phyloP scores from a whole-genome alignment of 225 moss, liverwort and hornwort genomes.

The Climacium dendroides region DNA sequence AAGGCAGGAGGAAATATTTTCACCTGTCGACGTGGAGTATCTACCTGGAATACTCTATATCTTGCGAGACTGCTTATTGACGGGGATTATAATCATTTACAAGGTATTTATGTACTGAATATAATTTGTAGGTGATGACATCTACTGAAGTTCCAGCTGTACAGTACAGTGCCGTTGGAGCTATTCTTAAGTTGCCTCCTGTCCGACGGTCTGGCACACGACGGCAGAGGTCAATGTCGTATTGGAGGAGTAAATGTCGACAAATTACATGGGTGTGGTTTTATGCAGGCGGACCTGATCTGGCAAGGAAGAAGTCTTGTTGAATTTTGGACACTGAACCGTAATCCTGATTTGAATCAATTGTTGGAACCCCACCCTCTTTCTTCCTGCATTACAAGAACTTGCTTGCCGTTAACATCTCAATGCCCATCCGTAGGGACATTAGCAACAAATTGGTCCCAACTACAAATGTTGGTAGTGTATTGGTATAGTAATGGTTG shows the following conservation, averaged over 20 bases:
- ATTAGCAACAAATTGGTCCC: background rate
- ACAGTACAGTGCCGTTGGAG: background rate
- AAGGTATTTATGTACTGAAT: background rate
- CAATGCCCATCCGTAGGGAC: background rate
- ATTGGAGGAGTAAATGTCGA: background rate
- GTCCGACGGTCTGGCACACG: background rate
- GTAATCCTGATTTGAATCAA: background rate
- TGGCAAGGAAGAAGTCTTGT: background rate
- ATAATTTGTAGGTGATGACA: background rate
- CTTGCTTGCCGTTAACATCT: background rate
- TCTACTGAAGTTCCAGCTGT: background rate
- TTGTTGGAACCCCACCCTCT: background rate
- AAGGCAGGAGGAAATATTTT: background rate
- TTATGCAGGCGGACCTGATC: background rate
- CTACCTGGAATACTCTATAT: background rate
- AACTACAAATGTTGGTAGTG: too few relatives aligned
- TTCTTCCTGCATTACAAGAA: background rate
- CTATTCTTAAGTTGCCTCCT: background rate
- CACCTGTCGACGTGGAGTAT: background rate
- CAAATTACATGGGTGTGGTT: background rate
- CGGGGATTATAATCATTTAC: background rate
- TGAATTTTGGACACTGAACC: background rate
- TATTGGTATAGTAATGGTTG: background rate
- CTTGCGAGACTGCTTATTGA: background rate
- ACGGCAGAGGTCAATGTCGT: background rate